A percentile compares a stretch with the other conserved stretches of the same genome.
Conservation (phyloP, 2,329 filamentous ascomycete species). For the Aspergillus felis region DNA sequence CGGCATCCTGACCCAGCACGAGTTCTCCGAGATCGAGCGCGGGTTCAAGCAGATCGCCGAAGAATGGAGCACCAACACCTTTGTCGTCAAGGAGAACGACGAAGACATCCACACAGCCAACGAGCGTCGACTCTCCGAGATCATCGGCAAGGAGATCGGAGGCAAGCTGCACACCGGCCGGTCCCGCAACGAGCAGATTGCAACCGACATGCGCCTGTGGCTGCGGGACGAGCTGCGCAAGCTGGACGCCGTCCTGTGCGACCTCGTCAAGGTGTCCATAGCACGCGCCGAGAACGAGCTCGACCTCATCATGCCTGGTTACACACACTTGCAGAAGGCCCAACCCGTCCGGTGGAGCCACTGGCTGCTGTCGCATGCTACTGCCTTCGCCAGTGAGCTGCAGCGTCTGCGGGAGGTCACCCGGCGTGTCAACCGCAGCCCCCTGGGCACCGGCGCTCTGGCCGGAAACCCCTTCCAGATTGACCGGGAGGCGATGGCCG, state of each 20-base stretch:
- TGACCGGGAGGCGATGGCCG: constrained; percentile 72
- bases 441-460: constrained; percentile 71
- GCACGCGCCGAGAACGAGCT: constrained; percentile 70
- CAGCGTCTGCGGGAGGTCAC: constrained; percentile 71
- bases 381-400: constrained; percentile 68
- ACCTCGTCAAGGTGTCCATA: constrained; percentile 66
- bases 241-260: constrained; percentile 65
- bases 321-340: constrained; percentile 82
- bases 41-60: constrained; percentile 59
- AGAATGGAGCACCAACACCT: constrained; percentile 41
- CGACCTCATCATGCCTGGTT: constrained; percentile 77
- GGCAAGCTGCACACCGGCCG: constrained; percentile 88
- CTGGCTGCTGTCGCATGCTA: constrained; percentile 73
- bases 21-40: constrained; percentile 69
- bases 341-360: constrained; percentile 78
- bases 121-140: constrained; percentile 70
- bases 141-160: constrained; percentile 79
- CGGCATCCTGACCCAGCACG: constrained; percentile 67
- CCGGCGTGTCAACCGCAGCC: constrained; percentile 66
- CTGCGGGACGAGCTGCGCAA: constrained; percentile 68
- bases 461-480: constrained; percentile 80
- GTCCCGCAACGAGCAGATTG: constrained; percentile 86
- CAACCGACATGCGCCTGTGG: constrained; percentile 88
- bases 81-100: constrained; percentile 37
- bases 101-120: constrained; percentile 68